Base-by-base conservation (phyloP, 2,329 filamentous ascomycete genomes). In the Fusarium chaquense region DNA sequence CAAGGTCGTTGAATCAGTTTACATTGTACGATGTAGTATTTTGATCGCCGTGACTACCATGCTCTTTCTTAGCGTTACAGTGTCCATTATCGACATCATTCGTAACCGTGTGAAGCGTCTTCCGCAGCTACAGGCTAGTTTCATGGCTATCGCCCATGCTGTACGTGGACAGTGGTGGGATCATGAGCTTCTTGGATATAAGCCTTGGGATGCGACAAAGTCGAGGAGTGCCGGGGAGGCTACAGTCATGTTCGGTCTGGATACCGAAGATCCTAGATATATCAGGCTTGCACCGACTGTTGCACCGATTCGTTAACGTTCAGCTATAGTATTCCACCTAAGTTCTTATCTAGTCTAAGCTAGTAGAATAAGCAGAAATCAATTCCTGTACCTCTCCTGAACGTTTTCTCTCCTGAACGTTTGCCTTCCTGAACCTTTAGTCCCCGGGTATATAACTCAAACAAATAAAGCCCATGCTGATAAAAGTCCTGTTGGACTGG, bases 221-320 rank as follows among this genome's bases (percentile, higher is more conserved):
- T 52, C 60, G 2, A 24, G 49, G 1, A 65, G 62, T 26, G 49
- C 35, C 12, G 58, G 67, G 3, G 8, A 49, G 6, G 45, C 64
- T 13, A 51, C 69, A 4, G 69, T 72, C 7, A 72, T 72, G 69
- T 72, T 72, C 65, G 69, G 69, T 0, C 28, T 72, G 49, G 70
- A 72, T 22, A 59, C 35, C 1, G 54, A 46, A 2, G 69, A 72
- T 43, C 50, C 63, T 11, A 50, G 67, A 28, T 70, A 59, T 16
- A 69, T 72, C 6, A 72, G 69, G n/a, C 51, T 72, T 40, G 69
- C 63, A 6, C 70, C 70, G 1, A 61, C 70, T 6, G 63, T 72
- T 4, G 36, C 54, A 16, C 67, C 70, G 12, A 71, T 72, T 6
- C 59, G 40, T 8, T 43, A 49, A 46, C 68, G 28, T 61, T 58